These are phyloP conservation scores for Coix lacrymajobi DNA, from an alignment of 176 grass and related monocot genomes.

Conservation along the genomic window DNA sequence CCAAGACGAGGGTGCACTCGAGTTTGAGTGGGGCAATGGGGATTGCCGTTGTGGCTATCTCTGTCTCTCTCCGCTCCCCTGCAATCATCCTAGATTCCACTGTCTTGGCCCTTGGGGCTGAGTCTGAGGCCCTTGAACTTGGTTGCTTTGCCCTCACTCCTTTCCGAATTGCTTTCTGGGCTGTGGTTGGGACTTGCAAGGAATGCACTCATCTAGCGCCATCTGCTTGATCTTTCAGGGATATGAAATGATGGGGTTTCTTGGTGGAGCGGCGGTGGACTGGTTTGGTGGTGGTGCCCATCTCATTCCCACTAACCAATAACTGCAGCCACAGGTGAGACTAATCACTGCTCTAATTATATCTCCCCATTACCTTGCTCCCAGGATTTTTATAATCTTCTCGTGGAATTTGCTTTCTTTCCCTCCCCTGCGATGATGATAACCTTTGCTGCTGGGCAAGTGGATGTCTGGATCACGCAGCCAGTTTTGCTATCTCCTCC, in stretches of 20 bases:
- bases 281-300: conserved; percentile 25
- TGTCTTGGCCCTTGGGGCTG: background rate
- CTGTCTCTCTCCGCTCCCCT: background rate
- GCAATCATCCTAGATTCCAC: conserved; percentile 18
- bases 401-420: conserved; percentile 3
- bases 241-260: conserved; percentile 45
- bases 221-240: conserved; percentile 28
- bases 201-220: conserved; percentile 36
- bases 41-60: conserved; percentile 27
- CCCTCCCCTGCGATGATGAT: conserved; percentile 19
- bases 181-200: conserved; percentile 40
- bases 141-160: conserved; percentile 40
- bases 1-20: conserved; percentile 12
- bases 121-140: conserved; percentile 31
- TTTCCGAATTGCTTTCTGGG: conserved; percentile 31
- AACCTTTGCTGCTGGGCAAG: conserved; percentile 1
- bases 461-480: conserved; percentile 23
- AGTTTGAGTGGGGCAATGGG: conserved; percentile 35
- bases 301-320: conserved; percentile 7
- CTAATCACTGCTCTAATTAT: conserved; percentile 19
- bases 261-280: conserved; percentile 33
- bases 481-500: conserved; percentile 13
- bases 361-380: background rate
- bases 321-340: conserved; percentile 22
- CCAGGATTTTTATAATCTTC: background rate